Percentiles rank a stretch among this genome's conserved stretches.
These are phyloP conservation scores for Scedosporium apiospermum DNA, from an alignment of 2,329 filamentous ascomycete species.

Conservation along the genomic window DNA sequence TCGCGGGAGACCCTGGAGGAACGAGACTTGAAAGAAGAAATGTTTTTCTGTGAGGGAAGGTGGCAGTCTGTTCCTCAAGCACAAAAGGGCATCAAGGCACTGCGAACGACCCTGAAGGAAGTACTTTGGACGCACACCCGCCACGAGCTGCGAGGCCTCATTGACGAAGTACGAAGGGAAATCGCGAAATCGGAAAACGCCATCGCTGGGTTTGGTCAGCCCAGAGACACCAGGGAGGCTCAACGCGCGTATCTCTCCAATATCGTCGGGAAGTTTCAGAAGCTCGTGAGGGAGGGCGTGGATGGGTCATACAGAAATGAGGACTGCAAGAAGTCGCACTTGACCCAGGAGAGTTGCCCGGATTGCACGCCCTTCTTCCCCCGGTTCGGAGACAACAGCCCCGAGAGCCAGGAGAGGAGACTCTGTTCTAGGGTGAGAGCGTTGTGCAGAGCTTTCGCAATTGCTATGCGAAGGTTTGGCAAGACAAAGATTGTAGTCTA, in stretches of 20 bases:
- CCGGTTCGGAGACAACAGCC: background rate
- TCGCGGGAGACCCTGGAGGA: background rate
- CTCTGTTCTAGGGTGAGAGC: background rate
- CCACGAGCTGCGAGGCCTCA: background rate
- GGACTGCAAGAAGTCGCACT: background rate
- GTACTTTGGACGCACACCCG: background rate
- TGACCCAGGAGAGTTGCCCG: background rate
- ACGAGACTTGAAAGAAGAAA: background rate
- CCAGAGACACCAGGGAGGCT: background rate
- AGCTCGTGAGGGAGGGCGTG: background rate
- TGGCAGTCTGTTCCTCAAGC: background rate
- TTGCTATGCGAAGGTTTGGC: background rate
- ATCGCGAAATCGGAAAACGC: background rate
- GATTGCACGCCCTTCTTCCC: background rate
- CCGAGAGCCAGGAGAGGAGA: background rate
- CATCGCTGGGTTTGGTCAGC: background rate
- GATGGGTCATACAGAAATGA: background rate
- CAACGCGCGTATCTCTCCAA: background rate
- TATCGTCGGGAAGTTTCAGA: background rate
- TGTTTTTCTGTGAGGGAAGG: background rate
- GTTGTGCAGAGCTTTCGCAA: background rate
- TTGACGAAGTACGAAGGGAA: background rate
- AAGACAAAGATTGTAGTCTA: background rate
- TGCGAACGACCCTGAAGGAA: background rate
- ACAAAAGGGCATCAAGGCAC: background rate